Base-by-base conservation (phyloP, 148 eudicot genomes). In the Suaeda aralocaspica region DNA sequence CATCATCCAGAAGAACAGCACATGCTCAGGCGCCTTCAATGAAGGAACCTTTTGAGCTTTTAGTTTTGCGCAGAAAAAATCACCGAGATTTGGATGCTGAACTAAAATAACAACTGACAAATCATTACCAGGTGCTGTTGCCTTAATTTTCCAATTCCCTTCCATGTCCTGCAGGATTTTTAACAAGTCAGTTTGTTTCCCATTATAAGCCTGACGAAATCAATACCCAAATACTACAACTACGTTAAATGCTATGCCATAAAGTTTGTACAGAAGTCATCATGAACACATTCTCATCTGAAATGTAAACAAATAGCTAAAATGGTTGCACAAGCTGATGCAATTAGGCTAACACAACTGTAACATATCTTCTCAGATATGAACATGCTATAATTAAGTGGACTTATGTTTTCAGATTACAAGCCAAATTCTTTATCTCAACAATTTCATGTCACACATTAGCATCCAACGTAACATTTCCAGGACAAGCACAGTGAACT, bases 1-100 rank as follows among this genome's bases (percentile, higher is more conserved):
- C 98, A 93, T 93, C 80, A 93, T 79, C 92, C 94, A 93, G 87
- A 93, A 93, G 76, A 80, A 93, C 39, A 79, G 22, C 14, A 81
- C 71, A 67, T 80, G 84, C 74, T 88, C 80, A 25, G 64, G 63
- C 56, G 73, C 78, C 57, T 52, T 44, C 34, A 80, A 80, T 9
- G 88, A 80, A 49, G 79, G 56, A 51, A 88, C 76, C 81, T 66
- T 86, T 74, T 83, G 83, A 25, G 92, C 98, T 66, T 79, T 88
- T 60, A 93, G 75, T 30, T 84, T 64, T 68, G 98, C 98, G 44
- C 87, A 81, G 75, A 90, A 90, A 82, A 79, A 83, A 36, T 88
- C 80, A 28, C 97, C 97, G 59, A 82, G 86, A 66, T 84, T 56
- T 8, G 92, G 95, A 60, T 92, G 97, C 42, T 87, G 83, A 60